Conservation (phyloP, 768 basidiomycete genomes). For the Lenzites betulinus region DNA sequence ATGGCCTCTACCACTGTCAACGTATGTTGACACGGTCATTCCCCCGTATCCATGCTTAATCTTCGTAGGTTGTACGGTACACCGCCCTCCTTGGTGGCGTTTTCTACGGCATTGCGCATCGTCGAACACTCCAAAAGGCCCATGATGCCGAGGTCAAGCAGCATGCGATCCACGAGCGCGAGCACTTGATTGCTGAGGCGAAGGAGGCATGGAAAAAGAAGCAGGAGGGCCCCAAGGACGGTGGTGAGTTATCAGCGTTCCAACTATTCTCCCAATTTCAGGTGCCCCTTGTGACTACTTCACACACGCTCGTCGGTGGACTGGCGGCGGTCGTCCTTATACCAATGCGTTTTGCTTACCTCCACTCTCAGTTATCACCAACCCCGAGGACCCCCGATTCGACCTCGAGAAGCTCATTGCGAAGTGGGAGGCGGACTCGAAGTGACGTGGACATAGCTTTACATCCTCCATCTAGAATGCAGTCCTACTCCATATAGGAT, state of each 20-base stretch:
- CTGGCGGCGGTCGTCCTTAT: neutral
- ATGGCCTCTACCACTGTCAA: constrained; percentile 81
- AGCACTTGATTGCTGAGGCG: constrained; percentile 80
- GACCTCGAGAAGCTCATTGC: constrained; percentile 90
- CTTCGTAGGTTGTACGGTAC: constrained; percentile 80
- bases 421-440: constrained; percentile 69
- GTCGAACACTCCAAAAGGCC: constrained; percentile 81
- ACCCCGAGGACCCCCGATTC: constrained; percentile 95
- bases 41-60: neutral
- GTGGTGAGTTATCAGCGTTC: constrained; percentile 48
- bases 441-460: constrained; percentile 21
- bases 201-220: constrained; percentile 90
- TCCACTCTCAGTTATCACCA: constrained; percentile 70
- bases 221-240: constrained; percentile 52
- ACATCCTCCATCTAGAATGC: constrained; percentile 17
- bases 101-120: constrained; percentile 90
- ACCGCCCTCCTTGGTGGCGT: constrained; percentile 87
- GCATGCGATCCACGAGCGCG: constrained; percentile 70
- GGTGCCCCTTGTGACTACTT: neutral
- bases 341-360: neutral
- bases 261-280: neutral
- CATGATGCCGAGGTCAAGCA: constrained; percentile 78
- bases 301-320: neutral
- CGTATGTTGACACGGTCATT: constrained; percentile 46
- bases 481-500: constrained; percentile 9